Conservation (phyloP, 179 eudicot genomes). For the Nepenthes alata region DNA sequence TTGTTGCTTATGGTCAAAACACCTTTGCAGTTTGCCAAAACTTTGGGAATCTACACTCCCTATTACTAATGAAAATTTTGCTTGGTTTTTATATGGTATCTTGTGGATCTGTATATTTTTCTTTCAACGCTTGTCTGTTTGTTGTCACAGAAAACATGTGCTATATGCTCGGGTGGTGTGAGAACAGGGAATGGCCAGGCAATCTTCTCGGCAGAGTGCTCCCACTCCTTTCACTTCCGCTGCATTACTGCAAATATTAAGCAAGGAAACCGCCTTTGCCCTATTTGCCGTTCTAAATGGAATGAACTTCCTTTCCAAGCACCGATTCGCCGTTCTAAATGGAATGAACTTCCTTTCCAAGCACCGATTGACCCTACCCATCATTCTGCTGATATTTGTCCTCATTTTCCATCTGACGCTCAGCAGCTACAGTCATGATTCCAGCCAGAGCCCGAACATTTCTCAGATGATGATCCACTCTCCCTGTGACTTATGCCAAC, state of each 20-base stretch:
- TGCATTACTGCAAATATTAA: constrained; percentile 29
- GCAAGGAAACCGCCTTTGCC: constrained; percentile 28
- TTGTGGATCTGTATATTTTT: no score
- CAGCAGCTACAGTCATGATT: constrained; percentile 1
- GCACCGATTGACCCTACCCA: background rate
- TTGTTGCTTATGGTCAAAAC: no score
- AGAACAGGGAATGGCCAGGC: background rate
- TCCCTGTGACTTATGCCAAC: background rate
- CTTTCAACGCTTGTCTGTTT: no score
- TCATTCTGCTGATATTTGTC: background rate
- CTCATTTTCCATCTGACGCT: background rate
- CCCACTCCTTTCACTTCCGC: constrained; percentile 33
- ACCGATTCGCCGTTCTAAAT: constrained; percentile 5
- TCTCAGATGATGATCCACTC: constrained; percentile 28
- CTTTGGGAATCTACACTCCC: no score
- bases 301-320: constrained; percentile 23
- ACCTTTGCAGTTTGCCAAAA: no score
- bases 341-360: constrained; percentile 29
- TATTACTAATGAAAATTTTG: no score
- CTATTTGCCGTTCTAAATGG: constrained; percentile 32
- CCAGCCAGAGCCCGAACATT: background rate
- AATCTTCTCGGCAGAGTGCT: constrained; percentile 26
- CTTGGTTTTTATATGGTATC: no score
- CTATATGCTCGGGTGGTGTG: background rate
- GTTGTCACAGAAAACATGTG: background rate